Conservation (phyloP, 2,329 filamentous ascomycete species). For the Aspergillus versicolor region DNA sequence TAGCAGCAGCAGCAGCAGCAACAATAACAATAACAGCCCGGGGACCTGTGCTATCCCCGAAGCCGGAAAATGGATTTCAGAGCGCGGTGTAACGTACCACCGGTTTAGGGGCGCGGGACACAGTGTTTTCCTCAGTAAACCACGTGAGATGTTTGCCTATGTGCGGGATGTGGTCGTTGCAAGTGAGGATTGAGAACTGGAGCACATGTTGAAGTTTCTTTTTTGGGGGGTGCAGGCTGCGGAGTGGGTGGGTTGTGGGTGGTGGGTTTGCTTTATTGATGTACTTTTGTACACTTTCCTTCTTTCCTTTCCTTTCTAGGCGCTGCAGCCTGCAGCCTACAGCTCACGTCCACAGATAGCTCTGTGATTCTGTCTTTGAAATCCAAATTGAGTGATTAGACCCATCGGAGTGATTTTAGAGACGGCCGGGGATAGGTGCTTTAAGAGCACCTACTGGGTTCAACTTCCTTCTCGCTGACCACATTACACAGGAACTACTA, state of each 20-base stretch:
- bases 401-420: neutral
- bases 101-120: slow-evolving; percentile 36
- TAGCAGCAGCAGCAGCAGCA: neutral
- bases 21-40: neutral
- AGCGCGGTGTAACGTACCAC: slow-evolving; percentile 39
- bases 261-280: neutral
- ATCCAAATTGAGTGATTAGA: neutral
- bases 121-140: slow-evolving; percentile 33
- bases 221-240: neutral
- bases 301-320: neutral
- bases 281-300: neutral
- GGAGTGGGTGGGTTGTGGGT: neutral
- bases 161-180: slow-evolving; percentile 32
- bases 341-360: too few species aligned
- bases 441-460: neutral
- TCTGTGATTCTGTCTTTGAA: too few species aligned
- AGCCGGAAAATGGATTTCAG: slow-evolving; percentile 32
- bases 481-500: neutral
- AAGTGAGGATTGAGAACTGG: neutral
- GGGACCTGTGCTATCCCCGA: slow-evolving; percentile 4
- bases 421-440: neutral
- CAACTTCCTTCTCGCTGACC: neutral
- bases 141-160: slow-evolving; percentile 38
- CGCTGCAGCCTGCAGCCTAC: neutral
- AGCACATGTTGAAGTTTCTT: neutral